Evolutionary conservation across 148 eudicot species (phyloP), one percentile per base, ranked within the genome.

Genomic region (Camellia granthamiana): DNA sequence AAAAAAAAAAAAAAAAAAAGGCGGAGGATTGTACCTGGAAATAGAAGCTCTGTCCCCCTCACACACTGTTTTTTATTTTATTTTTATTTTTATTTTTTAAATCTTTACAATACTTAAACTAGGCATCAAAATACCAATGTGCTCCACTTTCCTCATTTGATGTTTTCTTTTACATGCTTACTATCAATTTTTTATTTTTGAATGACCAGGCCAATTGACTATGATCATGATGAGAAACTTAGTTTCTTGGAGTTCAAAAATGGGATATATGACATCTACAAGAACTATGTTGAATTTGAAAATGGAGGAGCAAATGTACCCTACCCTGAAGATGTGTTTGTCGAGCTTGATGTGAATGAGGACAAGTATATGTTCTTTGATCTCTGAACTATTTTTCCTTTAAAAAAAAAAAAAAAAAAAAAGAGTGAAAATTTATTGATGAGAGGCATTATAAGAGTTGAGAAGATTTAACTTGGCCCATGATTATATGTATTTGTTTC

Each of bases 201-300:
- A 12, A 68, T 62, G 52, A 59, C 11, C 80, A 89, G 91, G 62
- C 80, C 82, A 72, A 80, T 80, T 81, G 91, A 89, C 59, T 41
- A 21, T 19, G 68, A 89, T 52, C 72, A 84, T 0, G 90, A 89
- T 60, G 81, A 84, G 6, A 82, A 56, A 55, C 81, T 89, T 0
- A 84, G 64, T 61, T 72, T 82, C 7, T 42, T 30, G 2, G 91
- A 89, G 77, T 89, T 89, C 81, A 73, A 59, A 13, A 82, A 80
- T 14, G 83, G 85, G 78, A 83, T 82, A 47, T 89, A 82, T 70
- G 84, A 85, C 30, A 83, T 81, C 10, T 83, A 80, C 62, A 84
- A 62, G 58, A 80, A 47, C 21, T 85, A 89, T 58, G 77, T 76
- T 46, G 80, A 80, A 60, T 87, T 83, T n/a, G 80, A 81, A 59